These are phyloP conservation scores for Candida sp. DNA, from an alignment of 1,139 yeast species.

Conservation along the genomic window DNA sequence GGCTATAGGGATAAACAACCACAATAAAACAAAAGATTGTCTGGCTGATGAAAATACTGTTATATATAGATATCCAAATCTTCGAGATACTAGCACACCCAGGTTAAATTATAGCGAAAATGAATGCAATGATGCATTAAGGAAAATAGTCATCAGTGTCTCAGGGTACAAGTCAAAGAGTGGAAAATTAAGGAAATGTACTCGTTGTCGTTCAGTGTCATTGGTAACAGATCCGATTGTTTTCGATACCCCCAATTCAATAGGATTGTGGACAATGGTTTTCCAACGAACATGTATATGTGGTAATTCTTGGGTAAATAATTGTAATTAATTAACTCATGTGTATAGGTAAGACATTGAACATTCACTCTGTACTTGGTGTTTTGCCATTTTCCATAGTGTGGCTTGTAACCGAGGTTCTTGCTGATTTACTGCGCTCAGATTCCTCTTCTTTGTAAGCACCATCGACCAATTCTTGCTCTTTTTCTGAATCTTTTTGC, in stretches of 20 bases:
- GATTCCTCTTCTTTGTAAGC: neutral
- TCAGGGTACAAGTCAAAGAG: slow-evolving; percentile 5
- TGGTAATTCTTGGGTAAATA: slow-evolving; percentile 70
- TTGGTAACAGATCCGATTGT: slow-evolving; percentile 45
- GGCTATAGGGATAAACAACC: slow-evolving; percentile 35
- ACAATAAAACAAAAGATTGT: slow-evolving; percentile 2
- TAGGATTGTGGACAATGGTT: slow-evolving; percentile 67
- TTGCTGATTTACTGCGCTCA: neutral
- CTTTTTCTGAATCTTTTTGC: slow-evolving; percentile 3
- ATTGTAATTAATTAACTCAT: neutral
- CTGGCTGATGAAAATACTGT: slow-evolving; percentile 7
- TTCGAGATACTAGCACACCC: slow-evolving; percentile 10
- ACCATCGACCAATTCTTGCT: neutral
- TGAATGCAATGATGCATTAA: slow-evolving; percentile 40
- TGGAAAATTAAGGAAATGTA: slow-evolving; percentile 46
- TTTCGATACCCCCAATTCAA: slow-evolving; percentile 31
- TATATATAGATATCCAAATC: slow-evolving; percentile 7
- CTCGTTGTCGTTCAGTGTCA: slow-evolving; percentile 66
- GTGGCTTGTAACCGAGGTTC: neutral
- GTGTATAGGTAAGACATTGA: neutral
- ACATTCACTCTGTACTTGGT: neutral
- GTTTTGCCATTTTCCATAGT: neutral
- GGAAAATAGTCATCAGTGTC: slow-evolving; percentile 34
- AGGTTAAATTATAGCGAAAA: slow-evolving; percentile 19
- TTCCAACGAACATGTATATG: slow-evolving; percentile 78